These are phyloP conservation scores for Ogataea siamensis DNA, from an alignment of 805 yeast genomes.

Conservation along the genomic window DNA sequence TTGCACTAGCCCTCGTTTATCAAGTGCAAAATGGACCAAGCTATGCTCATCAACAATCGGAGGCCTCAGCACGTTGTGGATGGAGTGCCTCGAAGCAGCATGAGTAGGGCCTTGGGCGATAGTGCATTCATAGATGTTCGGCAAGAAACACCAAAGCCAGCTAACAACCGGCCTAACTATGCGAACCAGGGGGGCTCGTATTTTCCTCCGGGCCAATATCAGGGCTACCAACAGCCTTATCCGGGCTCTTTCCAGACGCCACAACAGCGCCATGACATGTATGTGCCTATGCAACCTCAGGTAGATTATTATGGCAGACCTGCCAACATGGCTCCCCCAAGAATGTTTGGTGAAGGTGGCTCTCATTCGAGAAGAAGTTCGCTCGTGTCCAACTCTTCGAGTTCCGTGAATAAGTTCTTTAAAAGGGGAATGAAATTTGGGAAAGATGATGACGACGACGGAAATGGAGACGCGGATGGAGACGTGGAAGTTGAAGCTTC, in stretches of 20 bases:
- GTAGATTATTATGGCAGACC: slow-evolving; percentile 11
- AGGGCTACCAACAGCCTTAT: slow-evolving; percentile 7
- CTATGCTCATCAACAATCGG: slow-evolving; percentile 13
- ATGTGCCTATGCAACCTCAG: slow-evolving; percentile 12
- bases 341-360: slow-evolving; percentile 1
- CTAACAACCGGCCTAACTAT: slow-evolving; percentile 7
- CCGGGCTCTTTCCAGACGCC: slow-evolving; percentile 3
- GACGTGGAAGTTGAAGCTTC: slow-evolving; percentile 35
- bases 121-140: slow-evolving; percentile 45
- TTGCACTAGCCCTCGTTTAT: slow-evolving; percentile 10
- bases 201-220: slow-evolving; percentile 6
- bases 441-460: slow-evolving; percentile 27
- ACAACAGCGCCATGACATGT: slow-evolving; percentile 5
- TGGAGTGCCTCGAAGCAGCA: slow-evolving; percentile 28
- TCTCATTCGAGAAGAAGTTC: slow-evolving; percentile 26
- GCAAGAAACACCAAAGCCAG: slow-evolving; percentile 38
- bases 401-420: slow-evolving; percentile 41
- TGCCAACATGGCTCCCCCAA: slow-evolving; percentile 2
- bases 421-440: slow-evolving; percentile 35
- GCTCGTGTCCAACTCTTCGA: slow-evolving; percentile 29
- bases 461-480: slow-evolving; percentile 32
- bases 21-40: slow-evolving; percentile 12
- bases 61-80: slow-evolving; percentile 14
- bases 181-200: not conserved
- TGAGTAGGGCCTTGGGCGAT: slow-evolving; percentile 40